These are phyloP conservation scores for Raffaelea arxii DNA, from an alignment of 2,329 filamentous ascomycete species.

Conservation along the genomic window DNA sequence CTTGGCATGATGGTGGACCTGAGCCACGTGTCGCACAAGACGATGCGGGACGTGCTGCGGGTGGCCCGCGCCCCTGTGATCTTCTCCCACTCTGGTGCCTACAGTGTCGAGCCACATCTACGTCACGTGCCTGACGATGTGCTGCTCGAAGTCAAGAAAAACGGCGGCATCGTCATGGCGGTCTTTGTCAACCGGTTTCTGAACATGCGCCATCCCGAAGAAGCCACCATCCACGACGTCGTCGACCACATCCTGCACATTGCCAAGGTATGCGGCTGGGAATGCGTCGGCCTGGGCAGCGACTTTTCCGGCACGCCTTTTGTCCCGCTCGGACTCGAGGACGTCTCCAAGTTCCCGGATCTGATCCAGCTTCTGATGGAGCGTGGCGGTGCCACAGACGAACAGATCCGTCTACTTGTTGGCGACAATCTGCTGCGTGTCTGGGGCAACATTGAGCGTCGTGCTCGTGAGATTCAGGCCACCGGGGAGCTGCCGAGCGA, in stretches of 20 bases:
- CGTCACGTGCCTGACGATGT: conserved; percentile 27
- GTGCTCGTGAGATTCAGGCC: conserved; percentile 16
- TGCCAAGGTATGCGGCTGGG: conserved; percentile 71
- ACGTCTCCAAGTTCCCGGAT: conserved; percentile 74
- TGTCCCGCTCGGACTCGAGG: conserved; percentile 65
- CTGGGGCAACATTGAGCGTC: conserved; percentile 18
- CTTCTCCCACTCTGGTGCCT: conserved; percentile 11
- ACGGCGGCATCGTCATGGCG: conserved; percentile 3
- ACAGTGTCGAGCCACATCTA: conserved; percentile 12
- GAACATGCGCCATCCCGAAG: neutral
- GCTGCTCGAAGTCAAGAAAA: too few relatives aligned
- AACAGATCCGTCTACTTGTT: conserved; percentile 8
- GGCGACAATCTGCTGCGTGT: conserved; percentile 14
- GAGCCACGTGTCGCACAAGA: conserved; percentile 10
- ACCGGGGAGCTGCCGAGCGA: conserved; percentile 18
- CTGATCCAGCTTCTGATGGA: conserved; percentile 11
- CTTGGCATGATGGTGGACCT: conserved; percentile 17
- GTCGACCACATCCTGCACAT: conserved; percentile 74
- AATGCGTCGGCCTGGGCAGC: conserved; percentile 77
- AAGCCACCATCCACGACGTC: conserved; percentile 31
- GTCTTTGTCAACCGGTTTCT: conserved; percentile 1
- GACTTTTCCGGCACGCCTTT: conserved; percentile 71
- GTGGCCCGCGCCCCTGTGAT: conserved; percentile 12
- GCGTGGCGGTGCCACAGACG: conserved; percentile 5
- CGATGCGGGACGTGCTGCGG: conserved; percentile 11